phyloP scores from a whole-genome alignment of 306 rosid genomes.

The Cucumis hystrix region DNA sequence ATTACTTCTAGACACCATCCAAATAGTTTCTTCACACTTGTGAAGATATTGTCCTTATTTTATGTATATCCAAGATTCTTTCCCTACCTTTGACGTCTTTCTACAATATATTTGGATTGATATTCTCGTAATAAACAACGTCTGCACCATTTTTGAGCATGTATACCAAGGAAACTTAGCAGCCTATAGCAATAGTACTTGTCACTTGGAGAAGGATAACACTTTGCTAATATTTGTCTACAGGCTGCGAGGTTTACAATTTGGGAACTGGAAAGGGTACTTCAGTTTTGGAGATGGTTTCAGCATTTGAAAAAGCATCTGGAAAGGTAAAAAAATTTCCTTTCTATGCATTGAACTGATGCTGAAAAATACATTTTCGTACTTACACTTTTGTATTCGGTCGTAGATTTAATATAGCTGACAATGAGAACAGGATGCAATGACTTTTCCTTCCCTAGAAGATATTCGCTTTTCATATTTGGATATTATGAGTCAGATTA shows the following conservation, averaged over 20 bases:
- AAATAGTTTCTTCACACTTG: not conserved
- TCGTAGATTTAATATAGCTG: not conserved
- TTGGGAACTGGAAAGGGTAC: constrained; percentile 98
- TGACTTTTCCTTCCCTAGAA: not conserved
- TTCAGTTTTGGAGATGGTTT: constrained; percentile 89
- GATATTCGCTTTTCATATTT: not conserved
- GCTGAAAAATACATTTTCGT: not conserved
- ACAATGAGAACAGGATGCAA: not conserved
- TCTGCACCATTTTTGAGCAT: not conserved
- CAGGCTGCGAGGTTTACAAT: constrained; percentile 95
- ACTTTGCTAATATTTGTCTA: not conserved
- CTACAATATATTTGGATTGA: not conserved
- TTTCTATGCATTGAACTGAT: not conserved
- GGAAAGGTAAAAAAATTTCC: constrained; percentile 46
- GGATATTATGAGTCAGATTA: not conserved
- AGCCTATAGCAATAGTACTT: not conserved
- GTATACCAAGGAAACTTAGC: not conserved
- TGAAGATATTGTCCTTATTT: not conserved
- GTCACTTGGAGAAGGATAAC: not conserved
- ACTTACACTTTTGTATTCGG: not conserved
- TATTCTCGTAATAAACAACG: not conserved
- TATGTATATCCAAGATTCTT: not conserved
- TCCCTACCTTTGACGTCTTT: not conserved
- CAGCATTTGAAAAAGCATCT: constrained; percentile 81
- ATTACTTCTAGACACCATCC: not conserved